Conservation (phyloP, 2,329 filamentous ascomycete genomes). For the Boeremia exigua region DNA sequence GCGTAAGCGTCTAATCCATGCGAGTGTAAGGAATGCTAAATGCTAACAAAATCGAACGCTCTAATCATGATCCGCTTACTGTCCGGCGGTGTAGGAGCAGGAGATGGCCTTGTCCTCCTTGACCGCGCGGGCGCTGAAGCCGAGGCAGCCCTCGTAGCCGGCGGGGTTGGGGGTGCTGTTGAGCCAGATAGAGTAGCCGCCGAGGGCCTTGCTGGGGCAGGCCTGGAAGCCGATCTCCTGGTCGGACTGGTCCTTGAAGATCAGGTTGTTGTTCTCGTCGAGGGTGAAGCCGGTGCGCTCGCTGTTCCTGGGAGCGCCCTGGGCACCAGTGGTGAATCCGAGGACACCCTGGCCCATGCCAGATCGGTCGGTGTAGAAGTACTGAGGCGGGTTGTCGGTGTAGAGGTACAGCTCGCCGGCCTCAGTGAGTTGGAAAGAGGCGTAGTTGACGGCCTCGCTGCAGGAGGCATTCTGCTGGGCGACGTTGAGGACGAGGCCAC, state of each 20-base stretch:
- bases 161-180: conserved; percentile 22
- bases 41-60: too few species aligned
- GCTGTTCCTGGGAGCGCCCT: conserved; percentile 48
- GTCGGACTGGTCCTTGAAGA: conserved; percentile 44
- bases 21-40: not conserved
- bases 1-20: too few species aligned
- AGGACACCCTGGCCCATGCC: conserved; percentile 65
- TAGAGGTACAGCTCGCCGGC: conserved; percentile 56
- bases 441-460: conserved; percentile 47
- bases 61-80: too few species aligned
- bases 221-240: conserved; percentile 55
- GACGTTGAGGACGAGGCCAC: conserved; percentile 54
- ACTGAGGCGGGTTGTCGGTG: conserved; percentile 54
- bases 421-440: conserved; percentile 59
- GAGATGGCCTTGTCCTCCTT: conserved; percentile 20
- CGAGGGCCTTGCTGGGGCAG: conserved; percentile 58
- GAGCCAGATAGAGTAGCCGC: conserved; percentile 44
- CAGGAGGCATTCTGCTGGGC: conserved; percentile 58
- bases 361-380: conserved; percentile 62
- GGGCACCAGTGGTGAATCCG: conserved; percentile 58
- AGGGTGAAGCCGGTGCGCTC: conserved; percentile 59
- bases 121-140: conserved; percentile 39
- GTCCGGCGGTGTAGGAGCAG: conserved; percentile 28
- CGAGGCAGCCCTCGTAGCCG: conserved; percentile 44
- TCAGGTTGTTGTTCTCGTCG: conserved; percentile 53